Evolutionary conservation across 2,329 filamentous ascomycete genomes (phyloP).

Genomic region (Pestalotiopsis sp.): DNA sequence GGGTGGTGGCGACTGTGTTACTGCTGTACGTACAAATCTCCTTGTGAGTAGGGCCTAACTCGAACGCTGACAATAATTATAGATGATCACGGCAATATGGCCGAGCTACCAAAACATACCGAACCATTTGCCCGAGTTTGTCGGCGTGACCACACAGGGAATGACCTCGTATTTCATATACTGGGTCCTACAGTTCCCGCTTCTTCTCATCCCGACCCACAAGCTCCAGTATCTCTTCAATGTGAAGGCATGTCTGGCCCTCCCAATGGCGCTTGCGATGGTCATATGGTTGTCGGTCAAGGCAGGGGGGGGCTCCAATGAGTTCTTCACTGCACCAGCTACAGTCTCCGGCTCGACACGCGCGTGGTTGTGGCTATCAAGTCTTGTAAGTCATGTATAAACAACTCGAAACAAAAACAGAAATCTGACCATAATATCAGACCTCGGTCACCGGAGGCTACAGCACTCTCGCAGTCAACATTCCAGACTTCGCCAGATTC

Average conservation of each 20-base stretch:
- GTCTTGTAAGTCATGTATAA: constrained; percentile 24
- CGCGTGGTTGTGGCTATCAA: constrained; percentile 32
- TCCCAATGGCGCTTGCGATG: constrained; percentile 54
- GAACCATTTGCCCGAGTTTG: constrained; percentile 51
- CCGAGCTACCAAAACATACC: constrained; percentile 55
- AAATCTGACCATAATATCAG: constrained; percentile 11
- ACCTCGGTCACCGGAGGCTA: constrained; percentile 49
- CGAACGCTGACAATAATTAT: background rate
- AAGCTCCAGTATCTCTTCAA: constrained; percentile 56
- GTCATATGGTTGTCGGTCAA: constrained; percentile 58
- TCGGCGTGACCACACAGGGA: constrained; percentile 58
- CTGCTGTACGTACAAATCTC: constrained; percentile 22
- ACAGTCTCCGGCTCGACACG: constrained; percentile 38
- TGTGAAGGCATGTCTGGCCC: constrained; percentile 43
- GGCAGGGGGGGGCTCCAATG: constrained; percentile 41
- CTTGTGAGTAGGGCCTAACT: background rate
- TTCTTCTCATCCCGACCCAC: constrained; percentile 58
- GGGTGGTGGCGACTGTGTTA: constrained; percentile 58
- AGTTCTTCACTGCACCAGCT: constrained; percentile 45
- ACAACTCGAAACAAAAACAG: no score
- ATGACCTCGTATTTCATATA: constrained; percentile 62
- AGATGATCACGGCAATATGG: constrained; percentile 50
- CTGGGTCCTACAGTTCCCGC: constrained; percentile 54
- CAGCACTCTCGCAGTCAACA: constrained; percentile 51
- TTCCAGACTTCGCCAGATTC: constrained; percentile 41